These are phyloP conservation scores for Cyclostephanos tholiformis DNA, from an alignment of 108 stramenopile species.

Conservation along the genomic window DNA sequence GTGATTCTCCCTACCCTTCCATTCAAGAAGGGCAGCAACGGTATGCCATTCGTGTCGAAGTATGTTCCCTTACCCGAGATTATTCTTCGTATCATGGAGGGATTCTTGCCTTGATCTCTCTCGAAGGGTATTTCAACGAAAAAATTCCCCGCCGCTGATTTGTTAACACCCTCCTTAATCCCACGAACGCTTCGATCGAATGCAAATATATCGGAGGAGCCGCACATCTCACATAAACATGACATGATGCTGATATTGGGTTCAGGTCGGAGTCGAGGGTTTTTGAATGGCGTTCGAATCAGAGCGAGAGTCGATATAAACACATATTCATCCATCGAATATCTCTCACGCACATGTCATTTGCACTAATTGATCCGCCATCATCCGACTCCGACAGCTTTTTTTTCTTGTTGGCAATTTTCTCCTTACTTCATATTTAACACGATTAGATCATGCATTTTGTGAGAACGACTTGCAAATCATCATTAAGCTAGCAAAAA, in stretches of 20 bases:
- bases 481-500: background rate
- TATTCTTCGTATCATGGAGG: constrained; percentile 35
- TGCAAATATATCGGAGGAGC: constrained; percentile 49
- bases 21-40: constrained; percentile 51
- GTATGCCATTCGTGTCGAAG: constrained; percentile 44
- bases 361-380: constrained; percentile 35
- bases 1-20: constrained; percentile 53
- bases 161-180: constrained; percentile 46
- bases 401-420: constrained; percentile 40
- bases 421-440: constrained; percentile 30
- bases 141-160: constrained; percentile 44
- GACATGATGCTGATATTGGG: constrained; percentile 28
- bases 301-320: too few species aligned
- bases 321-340: too few species aligned
- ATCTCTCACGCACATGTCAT: constrained; percentile 22
- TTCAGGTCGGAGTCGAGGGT: too few species aligned
- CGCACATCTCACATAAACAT: constrained; percentile 49
- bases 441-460: background rate
- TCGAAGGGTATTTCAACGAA: constrained; percentile 52
- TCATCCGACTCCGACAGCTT: constrained; percentile 15
- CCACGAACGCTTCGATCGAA: constrained; percentile 51
- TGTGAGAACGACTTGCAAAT: background rate
- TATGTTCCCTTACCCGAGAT: constrained; percentile 34
- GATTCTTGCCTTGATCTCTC: constrained; percentile 27
- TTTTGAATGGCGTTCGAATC: too few species aligned